These are phyloP conservation scores for Allium sativum DNA, from an alignment of 106 monocot species.

Conservation along the genomic window DNA sequence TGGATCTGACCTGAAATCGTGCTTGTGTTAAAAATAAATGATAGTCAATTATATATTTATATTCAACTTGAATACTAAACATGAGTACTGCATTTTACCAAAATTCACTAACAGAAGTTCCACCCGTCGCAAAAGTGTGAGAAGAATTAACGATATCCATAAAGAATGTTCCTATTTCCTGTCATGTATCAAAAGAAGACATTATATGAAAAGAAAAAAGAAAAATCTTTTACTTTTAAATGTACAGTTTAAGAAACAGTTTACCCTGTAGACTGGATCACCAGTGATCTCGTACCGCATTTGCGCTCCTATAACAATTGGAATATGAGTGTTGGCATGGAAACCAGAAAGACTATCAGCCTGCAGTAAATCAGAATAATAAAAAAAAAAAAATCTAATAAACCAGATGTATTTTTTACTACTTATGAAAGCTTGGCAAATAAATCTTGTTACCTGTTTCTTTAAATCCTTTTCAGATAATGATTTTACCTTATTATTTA, in stretches of 20 bases:
- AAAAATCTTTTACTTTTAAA: neutral
- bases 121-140: conserved; percentile 88
- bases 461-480: no score
- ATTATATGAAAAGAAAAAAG: neutral
- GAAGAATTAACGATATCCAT: conserved; percentile 96
- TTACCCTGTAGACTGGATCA: conserved; percentile 91
- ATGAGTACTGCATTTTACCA: conserved; percentile 34
- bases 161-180: conserved; percentile 76
- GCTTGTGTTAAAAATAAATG: neutral
- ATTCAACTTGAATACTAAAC: neutral
- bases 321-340: conserved; percentile 95
- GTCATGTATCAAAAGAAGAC: conserved; percentile 1
- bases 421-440: no score
- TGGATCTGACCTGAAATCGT: conserved; percentile 57
- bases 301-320: conserved; percentile 82
- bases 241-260: neutral
- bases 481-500: no score
- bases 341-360: conserved; percentile 80
- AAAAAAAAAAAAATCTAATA: no score
- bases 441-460: no score
- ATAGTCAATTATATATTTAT: neutral
- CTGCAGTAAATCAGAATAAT: conserved; percentile 30
- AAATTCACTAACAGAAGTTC: conserved; percentile 85
- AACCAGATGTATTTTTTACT: neutral
- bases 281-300: conserved; percentile 85